phyloP scores from a whole-genome alignment of 257 asterid genomes.

The Solanum boliviense region DNA sequence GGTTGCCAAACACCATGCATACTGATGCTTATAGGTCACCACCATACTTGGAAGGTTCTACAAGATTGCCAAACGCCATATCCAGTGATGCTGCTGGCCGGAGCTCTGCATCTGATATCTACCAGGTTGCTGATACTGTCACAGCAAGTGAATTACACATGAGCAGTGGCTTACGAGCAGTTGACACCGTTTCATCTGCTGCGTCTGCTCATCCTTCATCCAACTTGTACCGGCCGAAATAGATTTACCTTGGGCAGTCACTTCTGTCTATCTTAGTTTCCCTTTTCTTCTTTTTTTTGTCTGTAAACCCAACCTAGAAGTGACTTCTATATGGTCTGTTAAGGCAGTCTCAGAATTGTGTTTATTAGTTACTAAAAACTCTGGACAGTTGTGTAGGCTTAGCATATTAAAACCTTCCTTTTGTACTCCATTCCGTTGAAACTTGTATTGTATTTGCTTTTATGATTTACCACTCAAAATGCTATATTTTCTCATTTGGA shows the following conservation, averaged over 20 bases:
- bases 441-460: background rate
- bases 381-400: background rate
- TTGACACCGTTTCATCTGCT: slow-evolving; percentile 12
- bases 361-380: background rate
- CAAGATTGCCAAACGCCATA: slow-evolving; percentile 25
- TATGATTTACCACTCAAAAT: background rate
- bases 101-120: slow-evolving; percentile 38
- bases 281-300: background rate
- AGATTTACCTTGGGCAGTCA: background rate
- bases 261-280: background rate
- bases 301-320: background rate
- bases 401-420: background rate
- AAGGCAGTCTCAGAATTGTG: background rate
- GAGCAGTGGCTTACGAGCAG: slow-evolving; percentile 5
- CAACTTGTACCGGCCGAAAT: slow-evolving; percentile 22
- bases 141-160: slow-evolving; percentile 6
- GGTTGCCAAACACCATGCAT: background rate
- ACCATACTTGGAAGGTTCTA: slow-evolving; percentile 30
- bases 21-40: slow-evolving; percentile 20
- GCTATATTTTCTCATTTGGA: background rate
- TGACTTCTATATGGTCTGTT: background rate
- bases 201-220: slow-evolving; percentile 26
- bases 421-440: background rate
- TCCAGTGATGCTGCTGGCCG: slow-evolving; percentile 19
- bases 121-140: slow-evolving; percentile 57